A percentile compares a stretch with the other conserved stretches of the same genome.
These are phyloP conservation scores for Volvariella volvacea DNA, from an alignment of 1,284 basidiomycete genomes.

Conservation along the genomic window DNA sequence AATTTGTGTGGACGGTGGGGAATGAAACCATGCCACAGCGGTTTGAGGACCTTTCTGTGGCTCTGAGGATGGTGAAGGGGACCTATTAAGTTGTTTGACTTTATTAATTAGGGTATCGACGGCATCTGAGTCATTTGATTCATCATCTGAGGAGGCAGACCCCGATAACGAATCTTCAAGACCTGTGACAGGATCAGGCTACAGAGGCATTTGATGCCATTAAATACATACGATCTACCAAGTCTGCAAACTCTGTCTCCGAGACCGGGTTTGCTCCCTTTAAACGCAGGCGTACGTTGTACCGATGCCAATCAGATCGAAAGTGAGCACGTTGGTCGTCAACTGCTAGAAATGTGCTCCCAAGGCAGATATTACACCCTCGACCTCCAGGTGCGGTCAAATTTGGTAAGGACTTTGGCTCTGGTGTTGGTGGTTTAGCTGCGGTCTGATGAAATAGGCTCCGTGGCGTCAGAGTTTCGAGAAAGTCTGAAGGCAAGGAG, in stretches of 20 bases:
- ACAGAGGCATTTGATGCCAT: background rate
- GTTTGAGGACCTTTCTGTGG: slow-evolving; percentile 50
- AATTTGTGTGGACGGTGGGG: slow-evolving; percentile 78
- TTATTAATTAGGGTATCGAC: slow-evolving; percentile 65
- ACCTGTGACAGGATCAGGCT: slow-evolving; percentile 31
- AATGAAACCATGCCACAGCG: slow-evolving; percentile 87
- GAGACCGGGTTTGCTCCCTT: slow-evolving; percentile 54
- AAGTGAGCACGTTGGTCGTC: slow-evolving; percentile 86
- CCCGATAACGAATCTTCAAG: slow-evolving; percentile 88
- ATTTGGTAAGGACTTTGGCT: slow-evolving; percentile 12
- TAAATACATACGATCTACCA: slow-evolving; percentile 67
- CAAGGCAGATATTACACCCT: slow-evolving; percentile 76
- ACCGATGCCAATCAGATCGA: slow-evolving; percentile 96
- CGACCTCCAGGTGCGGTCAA: slow-evolving; percentile 11
- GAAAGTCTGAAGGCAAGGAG: slow-evolving; percentile 58
- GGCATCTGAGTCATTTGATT: slow-evolving; percentile 50
- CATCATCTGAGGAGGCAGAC: slow-evolving; percentile 66
- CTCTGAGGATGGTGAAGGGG: slow-evolving; percentile 38
- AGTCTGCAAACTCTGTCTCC: slow-evolving; percentile 66
- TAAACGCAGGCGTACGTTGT: slow-evolving; percentile 86
- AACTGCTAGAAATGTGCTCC: slow-evolving; percentile 64
- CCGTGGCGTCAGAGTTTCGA: slow-evolving; percentile 61
- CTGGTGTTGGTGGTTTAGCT: slow-evolving; percentile 23
- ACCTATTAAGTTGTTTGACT: slow-evolving; percentile 40
- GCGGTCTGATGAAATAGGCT: slow-evolving; percentile 40